phyloP scores from a whole-genome alignment of 768 basidiomycete species.

The Russula foetens region DNA sequence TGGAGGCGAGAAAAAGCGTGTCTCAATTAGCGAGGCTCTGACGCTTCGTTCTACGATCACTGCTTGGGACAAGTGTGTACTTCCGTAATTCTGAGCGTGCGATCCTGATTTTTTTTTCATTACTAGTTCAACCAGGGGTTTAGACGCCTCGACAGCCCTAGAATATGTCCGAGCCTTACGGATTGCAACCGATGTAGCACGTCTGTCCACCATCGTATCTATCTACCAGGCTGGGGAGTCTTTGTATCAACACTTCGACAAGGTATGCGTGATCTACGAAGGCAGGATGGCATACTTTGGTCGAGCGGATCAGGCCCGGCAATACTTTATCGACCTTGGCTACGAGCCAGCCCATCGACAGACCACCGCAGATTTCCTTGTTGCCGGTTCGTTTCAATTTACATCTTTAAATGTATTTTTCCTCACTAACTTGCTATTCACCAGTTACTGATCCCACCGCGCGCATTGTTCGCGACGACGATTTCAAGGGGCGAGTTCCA shows the following conservation, averaged over 20 bases:
- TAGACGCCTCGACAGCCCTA: constrained; percentile 49
- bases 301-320: constrained; percentile 49
- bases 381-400: constrained; percentile 27
- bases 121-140: constrained; percentile 39
- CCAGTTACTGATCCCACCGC: constrained; percentile 52
- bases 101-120: background rate
- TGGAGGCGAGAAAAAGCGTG: constrained; percentile 72
- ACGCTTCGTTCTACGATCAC: constrained; percentile 53
- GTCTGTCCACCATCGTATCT: constrained; percentile 58
- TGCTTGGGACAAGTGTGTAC: constrained; percentile 66
- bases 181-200: constrained; percentile 41
- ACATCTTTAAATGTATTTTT: background rate
- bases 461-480: constrained; percentile 41
- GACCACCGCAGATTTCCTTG: constrained; percentile 54
- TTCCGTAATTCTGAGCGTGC: background rate
- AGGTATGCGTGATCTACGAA: constrained; percentile 71
- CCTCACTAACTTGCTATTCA: background rate
- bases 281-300: constrained; percentile 73
- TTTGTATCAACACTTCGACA: constrained; percentile 61
- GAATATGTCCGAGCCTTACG: constrained; percentile 54
- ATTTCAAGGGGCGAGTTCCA: constrained; percentile 35
- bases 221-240: constrained; percentile 80
- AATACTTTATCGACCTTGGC: constrained; percentile 69
- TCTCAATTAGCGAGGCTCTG: constrained; percentile 68
- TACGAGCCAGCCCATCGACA: constrained; percentile 47